Evolutionary conservation across 345 rosid species (phyloP).

Genomic region (Raphanus sativus): DNA sequence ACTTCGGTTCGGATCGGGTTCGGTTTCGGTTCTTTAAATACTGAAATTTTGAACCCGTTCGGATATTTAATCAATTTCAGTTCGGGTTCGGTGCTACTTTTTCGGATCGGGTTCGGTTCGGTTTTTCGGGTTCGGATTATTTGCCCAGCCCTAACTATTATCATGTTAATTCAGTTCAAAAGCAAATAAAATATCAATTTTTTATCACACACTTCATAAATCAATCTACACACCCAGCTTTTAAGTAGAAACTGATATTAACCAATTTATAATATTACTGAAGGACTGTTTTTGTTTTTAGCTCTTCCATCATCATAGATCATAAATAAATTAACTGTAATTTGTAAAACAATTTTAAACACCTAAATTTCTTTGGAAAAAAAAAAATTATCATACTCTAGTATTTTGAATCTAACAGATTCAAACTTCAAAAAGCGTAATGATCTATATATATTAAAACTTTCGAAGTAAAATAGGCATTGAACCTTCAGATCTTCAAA

Average conservation of each 20-base stretch:
- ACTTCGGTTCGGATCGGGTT: no score
- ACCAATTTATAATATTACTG: background rate
- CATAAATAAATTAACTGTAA: background rate
- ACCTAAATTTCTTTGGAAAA: background rate
- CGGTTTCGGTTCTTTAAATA: no score
- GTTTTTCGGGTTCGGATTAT: no score
- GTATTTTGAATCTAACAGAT: background rate
- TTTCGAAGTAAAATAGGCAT: background rate
- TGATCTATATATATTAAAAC: background rate
- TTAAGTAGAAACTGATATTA: background rate
- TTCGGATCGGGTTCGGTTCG: no score
- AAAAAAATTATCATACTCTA: background rate
- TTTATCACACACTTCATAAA: no score
- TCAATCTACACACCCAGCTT: no score
- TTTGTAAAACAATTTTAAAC: background rate
- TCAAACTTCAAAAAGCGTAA: constrained; percentile 3
- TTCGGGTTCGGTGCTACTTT: no score
- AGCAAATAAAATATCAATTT: no score
- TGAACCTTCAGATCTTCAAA: background rate
- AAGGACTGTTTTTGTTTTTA: background rate
- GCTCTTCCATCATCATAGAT: background rate
- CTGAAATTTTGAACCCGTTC: no score
- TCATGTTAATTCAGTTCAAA: background rate
- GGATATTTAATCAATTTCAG: no score
- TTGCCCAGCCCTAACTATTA: no score